Evolutionary conservation across 1,139 yeast genomes (phyloP).

Genomic region (Yamadazyma diddensiae): DNA sequence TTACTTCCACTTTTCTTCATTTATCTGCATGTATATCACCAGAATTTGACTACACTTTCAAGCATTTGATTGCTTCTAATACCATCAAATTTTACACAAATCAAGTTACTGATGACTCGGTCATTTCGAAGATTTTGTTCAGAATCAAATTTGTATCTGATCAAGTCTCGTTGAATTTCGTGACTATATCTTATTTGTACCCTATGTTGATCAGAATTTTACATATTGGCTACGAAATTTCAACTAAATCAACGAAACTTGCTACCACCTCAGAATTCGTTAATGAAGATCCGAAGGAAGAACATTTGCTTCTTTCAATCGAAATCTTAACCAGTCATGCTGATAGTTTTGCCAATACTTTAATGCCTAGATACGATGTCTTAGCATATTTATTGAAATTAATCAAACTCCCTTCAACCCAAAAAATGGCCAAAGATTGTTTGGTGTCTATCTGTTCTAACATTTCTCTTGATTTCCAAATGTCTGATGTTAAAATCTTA

Average conservation of each 20-base stretch:
- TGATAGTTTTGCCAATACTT: constrained; percentile 63
- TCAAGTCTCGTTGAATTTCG: constrained; percentile 65
- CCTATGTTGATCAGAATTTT: constrained; percentile 69
- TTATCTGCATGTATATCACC: constrained; percentile 48
- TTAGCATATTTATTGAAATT: constrained; percentile 62
- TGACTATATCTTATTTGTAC: constrained; percentile 67
- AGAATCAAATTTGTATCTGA: constrained; percentile 73
- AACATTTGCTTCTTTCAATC: constrained; percentile 72
- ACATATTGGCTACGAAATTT: constrained; percentile 55
- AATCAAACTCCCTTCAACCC: constrained; percentile 71
- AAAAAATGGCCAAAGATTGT: constrained; percentile 81
- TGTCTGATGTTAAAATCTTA: constrained; percentile 57
- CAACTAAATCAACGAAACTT: constrained; percentile 47
- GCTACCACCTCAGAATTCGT: constrained; percentile 59
- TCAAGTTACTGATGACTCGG: constrained; percentile 24
- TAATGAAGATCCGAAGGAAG: constrained; percentile 85
- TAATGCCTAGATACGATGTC: constrained; percentile 67
- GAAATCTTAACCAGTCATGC: constrained; percentile 78
- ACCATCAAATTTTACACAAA: constrained; percentile 51
- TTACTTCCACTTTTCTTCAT: constrained; percentile 38
- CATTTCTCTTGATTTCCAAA: constrained; percentile 58
- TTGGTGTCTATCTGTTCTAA: constrained; percentile 72
- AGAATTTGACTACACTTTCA: constrained; percentile 39
- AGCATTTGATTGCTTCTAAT: constrained; percentile 63
- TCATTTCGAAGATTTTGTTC: constrained; percentile 67